Evolutionary conservation across 192 early-diverging fungal species (phyloP).

Genomic region (Martensiomyces pterosporus): DNA sequence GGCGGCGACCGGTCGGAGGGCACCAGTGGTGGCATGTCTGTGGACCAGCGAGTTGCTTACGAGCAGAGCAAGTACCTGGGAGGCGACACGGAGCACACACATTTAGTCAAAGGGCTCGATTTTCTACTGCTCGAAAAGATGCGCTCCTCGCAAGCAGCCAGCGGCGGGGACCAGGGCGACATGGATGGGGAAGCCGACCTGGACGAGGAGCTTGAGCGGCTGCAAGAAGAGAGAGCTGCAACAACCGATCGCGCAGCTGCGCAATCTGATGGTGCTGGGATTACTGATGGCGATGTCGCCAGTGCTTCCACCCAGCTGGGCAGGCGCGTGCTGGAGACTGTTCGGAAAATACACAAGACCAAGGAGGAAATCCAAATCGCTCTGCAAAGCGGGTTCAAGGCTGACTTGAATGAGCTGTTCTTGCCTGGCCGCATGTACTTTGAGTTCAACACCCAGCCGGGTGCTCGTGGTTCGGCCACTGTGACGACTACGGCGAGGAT

Average conservation of each 20-base stretch:
- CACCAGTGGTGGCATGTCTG: too few relatives aligned
- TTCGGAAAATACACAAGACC: slow-evolving; percentile 21
- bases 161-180: slow-evolving; percentile 41
- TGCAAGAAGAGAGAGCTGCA: slow-evolving; percentile 7
- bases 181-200: too few relatives aligned
- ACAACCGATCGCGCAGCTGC: background rate
- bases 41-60: slow-evolving; percentile 39
- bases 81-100: slow-evolving; percentile 81
- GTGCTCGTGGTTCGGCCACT: slow-evolving; percentile 53
- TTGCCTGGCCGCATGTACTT: slow-evolving; percentile 73
- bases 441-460: slow-evolving; percentile 54
- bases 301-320: slow-evolving; percentile 3
- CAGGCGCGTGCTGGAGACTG: slow-evolving; percentile 25
- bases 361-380: slow-evolving; percentile 50
- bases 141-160: slow-evolving; percentile 47
- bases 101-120: slow-evolving; percentile 91
- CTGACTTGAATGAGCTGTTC: slow-evolving; percentile 66
- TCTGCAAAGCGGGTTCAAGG: slow-evolving; percentile 35
- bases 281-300: too few relatives aligned
- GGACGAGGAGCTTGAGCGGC: slow-evolving; percentile 36
- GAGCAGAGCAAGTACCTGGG: slow-evolving; percentile 88
- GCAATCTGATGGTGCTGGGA: background rate
- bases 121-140: slow-evolving; percentile 75
- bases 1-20: too few relatives aligned
- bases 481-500: slow-evolving; percentile 67